Percentiles rank a stretch among this genome's conserved stretches.
Conservation (phyloP, 345 rosid species). For the Gossypium longicalyx region DNA sequence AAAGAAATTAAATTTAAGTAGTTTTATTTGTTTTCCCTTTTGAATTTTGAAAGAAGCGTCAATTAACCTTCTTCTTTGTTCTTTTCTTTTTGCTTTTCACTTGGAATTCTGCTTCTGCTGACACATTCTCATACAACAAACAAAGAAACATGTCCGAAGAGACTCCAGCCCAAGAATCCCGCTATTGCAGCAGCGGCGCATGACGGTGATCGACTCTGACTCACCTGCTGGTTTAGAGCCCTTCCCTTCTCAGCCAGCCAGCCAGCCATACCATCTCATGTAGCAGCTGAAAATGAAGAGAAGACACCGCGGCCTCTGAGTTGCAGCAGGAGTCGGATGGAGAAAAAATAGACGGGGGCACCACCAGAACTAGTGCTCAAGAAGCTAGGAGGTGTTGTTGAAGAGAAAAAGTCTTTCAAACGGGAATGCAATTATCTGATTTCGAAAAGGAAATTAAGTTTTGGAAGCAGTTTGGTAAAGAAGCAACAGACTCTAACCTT, state of each 20-base stretch:
- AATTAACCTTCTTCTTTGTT: no score
- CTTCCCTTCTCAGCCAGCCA: not conserved
- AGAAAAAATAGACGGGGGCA: constrained; percentile 33
- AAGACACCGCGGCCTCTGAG: constrained; percentile 15
- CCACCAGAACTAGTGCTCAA: constrained; percentile 4
- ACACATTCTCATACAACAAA: not conserved
- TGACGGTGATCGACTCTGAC: constrained; percentile 4
- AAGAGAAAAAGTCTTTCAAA: constrained; percentile 47
- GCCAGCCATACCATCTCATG: not conserved
- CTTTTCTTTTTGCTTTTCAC: not conserved
- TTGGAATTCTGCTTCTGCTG: no score
- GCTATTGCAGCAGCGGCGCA: constrained; percentile 9
- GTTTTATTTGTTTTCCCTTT: no score
- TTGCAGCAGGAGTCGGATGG: constrained; percentile 31
- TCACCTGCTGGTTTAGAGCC: constrained; percentile 3
- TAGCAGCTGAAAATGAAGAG: constrained; percentile 4
- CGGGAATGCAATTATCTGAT: constrained; percentile 63
- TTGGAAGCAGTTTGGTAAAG: constrained; percentile 39
- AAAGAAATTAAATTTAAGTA: no score
- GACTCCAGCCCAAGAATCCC: constrained; percentile 17
- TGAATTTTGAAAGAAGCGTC: no score
- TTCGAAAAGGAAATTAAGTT: constrained; percentile 30
- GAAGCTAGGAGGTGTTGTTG: constrained; percentile 11
- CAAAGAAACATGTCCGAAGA: constrained; percentile 29
- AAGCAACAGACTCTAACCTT: constrained; percentile 33